Conservation (phyloP, 805 yeast species). For the Suhomyces canberraensis region DNA sequence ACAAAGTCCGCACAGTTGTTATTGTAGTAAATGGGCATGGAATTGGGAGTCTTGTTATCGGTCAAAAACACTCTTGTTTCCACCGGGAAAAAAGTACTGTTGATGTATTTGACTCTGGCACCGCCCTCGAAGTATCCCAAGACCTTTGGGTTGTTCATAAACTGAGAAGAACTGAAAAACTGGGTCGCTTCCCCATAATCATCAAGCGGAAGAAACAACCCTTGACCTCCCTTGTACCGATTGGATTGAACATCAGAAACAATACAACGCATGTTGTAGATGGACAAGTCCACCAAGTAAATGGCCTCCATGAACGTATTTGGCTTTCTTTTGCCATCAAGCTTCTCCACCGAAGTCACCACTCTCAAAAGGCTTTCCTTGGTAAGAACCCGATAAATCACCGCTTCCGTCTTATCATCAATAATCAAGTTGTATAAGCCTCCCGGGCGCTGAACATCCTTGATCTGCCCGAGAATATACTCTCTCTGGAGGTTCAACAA, state of each 20-base stretch:
- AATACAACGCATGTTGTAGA: conserved; percentile 70
- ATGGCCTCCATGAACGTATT: conserved; percentile 72
- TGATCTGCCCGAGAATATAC: conserved; percentile 29
- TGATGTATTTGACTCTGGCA: conserved; percentile 23
- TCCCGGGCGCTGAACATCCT: conserved; percentile 26
- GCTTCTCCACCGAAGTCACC: conserved; percentile 61
- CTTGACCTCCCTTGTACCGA: conserved; percentile 73
- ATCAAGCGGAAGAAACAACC: conserved; percentile 60
- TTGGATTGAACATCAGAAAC: conserved; percentile 68
- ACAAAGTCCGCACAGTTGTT: conserved; percentile 60
- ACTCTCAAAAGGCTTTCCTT: conserved; percentile 48
- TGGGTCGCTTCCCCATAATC: conserved; percentile 16
- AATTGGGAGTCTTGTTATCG: conserved; percentile 45
- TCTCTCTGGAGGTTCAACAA: conserved; percentile 27
- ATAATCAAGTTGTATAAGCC: conserved; percentile 43
- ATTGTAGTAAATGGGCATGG: conserved; percentile 74
- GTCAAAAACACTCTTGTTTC: conserved; percentile 73
- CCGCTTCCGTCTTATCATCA: conserved; percentile 51
- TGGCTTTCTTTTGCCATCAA: conserved; percentile 60
- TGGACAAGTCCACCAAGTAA: conserved; percentile 70
- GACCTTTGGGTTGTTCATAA: conserved; percentile 29
- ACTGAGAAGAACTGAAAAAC: conserved; percentile 20
- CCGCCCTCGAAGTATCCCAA: conserved; percentile 31
- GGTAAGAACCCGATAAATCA: conserved; percentile 47
- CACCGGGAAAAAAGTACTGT: conserved; percentile 51